A percentile compares a stretch with the other conserved stretches of the same genome.
phyloP scores from a whole-genome alignment of 208 protist species.

The Phytomonas sp. region DNA sequence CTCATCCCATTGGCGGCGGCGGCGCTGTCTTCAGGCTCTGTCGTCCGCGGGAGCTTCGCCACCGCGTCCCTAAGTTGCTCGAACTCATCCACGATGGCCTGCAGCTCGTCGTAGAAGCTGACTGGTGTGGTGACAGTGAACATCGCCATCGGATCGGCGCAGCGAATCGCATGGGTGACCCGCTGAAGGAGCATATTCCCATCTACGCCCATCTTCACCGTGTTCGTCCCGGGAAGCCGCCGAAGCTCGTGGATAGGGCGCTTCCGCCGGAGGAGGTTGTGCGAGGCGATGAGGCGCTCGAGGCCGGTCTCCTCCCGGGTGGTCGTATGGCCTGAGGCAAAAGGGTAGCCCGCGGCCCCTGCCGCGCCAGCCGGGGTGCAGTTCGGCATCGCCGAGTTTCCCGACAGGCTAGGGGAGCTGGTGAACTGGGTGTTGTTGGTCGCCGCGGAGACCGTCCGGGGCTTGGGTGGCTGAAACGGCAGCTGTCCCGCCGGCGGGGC shows the following conservation, averaged over 20 bases:
- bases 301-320: constrained; percentile 13
- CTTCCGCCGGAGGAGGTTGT: constrained; percentile 22
- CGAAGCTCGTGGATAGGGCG: constrained; percentile 36
- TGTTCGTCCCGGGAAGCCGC: constrained; percentile 29
- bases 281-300: constrained; percentile 14
- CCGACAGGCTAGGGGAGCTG: background rate
- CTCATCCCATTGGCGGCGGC: constrained; percentile 11
- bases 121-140: constrained; percentile 63
- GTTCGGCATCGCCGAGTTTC: background rate
- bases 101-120: constrained; percentile 45
- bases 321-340: background rate
- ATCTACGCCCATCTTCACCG: constrained; percentile 57
- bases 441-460: background rate
- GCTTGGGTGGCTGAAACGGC: background rate
- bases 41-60: constrained; percentile 13
- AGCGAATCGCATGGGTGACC: constrained; percentile 45
- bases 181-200: constrained; percentile 66
- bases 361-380: background rate
- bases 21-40: constrained; percentile 16
- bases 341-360: background rate
- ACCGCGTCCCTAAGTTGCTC: constrained; percentile 17
- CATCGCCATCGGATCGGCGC: constrained; percentile 42
- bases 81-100: constrained; percentile 22
- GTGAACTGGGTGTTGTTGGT: background rate
- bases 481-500: background rate